These are phyloP conservation scores for Nicotiana noctiflora DNA, from an alignment of 257 asterid species.

Conservation along the genomic window DNA sequence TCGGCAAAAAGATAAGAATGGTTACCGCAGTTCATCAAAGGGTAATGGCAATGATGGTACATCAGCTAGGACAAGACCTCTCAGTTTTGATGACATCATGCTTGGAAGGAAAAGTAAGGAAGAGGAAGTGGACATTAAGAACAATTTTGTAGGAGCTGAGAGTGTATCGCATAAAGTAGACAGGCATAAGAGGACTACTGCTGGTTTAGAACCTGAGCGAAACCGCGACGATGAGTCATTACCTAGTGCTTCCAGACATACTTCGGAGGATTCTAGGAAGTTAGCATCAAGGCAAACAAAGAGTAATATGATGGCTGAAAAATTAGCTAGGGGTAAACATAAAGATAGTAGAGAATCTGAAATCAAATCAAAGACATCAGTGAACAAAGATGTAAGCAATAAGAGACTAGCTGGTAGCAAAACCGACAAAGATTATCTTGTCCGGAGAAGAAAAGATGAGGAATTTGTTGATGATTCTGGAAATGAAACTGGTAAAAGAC, in stretches of 20 bases:
- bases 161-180: slow-evolving; percentile 21
- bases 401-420: slow-evolving; percentile 29
- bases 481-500: slow-evolving; percentile 36
- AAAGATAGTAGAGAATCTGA: slow-evolving; percentile 28
- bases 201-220: slow-evolving; percentile 17
- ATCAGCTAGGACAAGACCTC: slow-evolving; percentile 92
- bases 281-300: slow-evolving; percentile 31
- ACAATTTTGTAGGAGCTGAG: slow-evolving; percentile 25
- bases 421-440: slow-evolving; percentile 31
- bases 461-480: slow-evolving; percentile 29
- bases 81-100: slow-evolving; percentile 69
- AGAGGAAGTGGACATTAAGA: slow-evolving; percentile 18
- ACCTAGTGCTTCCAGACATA: slow-evolving; percentile 26
- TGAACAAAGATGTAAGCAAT: slow-evolving; percentile 23
- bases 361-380: slow-evolving; percentile 30
- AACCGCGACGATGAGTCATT: slow-evolving; percentile 19
- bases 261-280: slow-evolving; percentile 32
- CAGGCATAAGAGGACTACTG: slow-evolving; percentile 20
- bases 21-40: slow-evolving; percentile 20
- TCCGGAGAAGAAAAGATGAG: slow-evolving; percentile 29
- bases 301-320: slow-evolving; percentile 27
- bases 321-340: slow-evolving; percentile 28
- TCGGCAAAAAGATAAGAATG: slow-evolving; percentile 27
- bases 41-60: slow-evolving; percentile 51
- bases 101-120: slow-evolving; percentile 60